Conservation (phyloP, 75 land plant species). For the Cunninghamia lanceolata region DNA sequence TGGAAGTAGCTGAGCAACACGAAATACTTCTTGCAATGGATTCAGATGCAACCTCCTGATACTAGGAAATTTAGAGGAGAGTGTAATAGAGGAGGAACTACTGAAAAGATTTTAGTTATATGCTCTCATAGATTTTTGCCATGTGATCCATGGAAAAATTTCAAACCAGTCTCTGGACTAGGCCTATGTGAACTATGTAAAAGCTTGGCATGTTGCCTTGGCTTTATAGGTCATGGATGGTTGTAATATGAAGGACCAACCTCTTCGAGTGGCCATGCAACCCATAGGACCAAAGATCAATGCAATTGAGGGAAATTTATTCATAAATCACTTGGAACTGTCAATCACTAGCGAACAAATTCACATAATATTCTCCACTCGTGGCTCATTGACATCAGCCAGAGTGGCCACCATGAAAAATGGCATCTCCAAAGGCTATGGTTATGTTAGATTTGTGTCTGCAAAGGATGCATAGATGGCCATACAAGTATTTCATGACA, state of each 20-base stretch:
- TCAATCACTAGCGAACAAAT: background rate
- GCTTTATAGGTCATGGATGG: background rate
- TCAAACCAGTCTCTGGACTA: background rate
- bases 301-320: background rate
- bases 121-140: background rate
- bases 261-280: background rate
- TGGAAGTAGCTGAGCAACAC: background rate
- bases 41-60: background rate
- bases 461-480: background rate
- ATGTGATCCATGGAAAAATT: background rate
- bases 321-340: background rate
- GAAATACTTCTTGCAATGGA: background rate
- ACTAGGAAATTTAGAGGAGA: background rate
- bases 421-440: background rate
- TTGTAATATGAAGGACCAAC: background rate
- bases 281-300: background rate
- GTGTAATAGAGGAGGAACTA: background rate
- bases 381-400: background rate
- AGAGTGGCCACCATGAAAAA: background rate
- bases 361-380: background rate
- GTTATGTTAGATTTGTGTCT: background rate
- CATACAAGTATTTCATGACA: background rate
- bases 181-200: background rate
- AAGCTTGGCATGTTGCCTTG: background rate
- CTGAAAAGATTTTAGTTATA: background rate